Conservation (phyloP, 305 asterid genomes). For the Fraxinus greggii region DNA sequence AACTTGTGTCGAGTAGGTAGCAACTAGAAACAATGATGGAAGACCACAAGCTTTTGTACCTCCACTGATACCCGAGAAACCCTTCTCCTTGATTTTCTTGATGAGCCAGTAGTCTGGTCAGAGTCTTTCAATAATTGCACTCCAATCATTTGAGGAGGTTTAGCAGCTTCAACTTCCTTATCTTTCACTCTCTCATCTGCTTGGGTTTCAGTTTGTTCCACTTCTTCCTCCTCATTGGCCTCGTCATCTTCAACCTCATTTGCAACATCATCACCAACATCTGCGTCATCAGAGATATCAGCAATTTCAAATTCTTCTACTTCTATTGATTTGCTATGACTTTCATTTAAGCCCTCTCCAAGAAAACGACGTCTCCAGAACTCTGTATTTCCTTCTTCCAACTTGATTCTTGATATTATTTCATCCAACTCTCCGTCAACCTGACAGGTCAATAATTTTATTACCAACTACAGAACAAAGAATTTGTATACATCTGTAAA, state of each 20-base stretch:
- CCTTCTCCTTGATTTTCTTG: constrained; percentile 75
- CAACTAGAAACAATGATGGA: background rate
- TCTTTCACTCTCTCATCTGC: constrained; percentile 70
- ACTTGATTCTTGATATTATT: constrained; percentile 79
- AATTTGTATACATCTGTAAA: constrained; percentile 4
- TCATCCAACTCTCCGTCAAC: constrained; percentile 92
- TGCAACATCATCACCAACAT: constrained; percentile 49
- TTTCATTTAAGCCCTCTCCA: constrained; percentile 79
- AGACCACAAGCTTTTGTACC: constrained; percentile 40
- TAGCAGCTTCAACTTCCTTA: constrained; percentile 74
- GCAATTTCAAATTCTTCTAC: constrained; percentile 44
- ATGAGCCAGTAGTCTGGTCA: constrained; percentile 64
- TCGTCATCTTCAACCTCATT: constrained; percentile 64
- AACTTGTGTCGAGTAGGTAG: background rate
- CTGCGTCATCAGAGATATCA: constrained; percentile 69
- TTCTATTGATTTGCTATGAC: constrained; percentile 55
- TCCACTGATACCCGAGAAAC: constrained; percentile 62
- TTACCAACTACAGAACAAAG: constrained; percentile 10
- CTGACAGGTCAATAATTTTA: constrained; percentile 33
- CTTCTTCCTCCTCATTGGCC: constrained; percentile 71
- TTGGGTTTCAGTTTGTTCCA: constrained; percentile 77
- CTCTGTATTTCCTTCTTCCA: constrained; percentile 95
- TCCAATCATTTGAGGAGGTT: constrained; percentile 97
- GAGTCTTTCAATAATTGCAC: constrained; percentile 86
- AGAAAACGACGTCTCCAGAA: constrained; percentile 95